Percentiles rank a stretch among this genome's conserved stretches.
phyloP scores from a whole-genome alignment of 805 yeast species.

The Metschnikowia lunata region DNA sequence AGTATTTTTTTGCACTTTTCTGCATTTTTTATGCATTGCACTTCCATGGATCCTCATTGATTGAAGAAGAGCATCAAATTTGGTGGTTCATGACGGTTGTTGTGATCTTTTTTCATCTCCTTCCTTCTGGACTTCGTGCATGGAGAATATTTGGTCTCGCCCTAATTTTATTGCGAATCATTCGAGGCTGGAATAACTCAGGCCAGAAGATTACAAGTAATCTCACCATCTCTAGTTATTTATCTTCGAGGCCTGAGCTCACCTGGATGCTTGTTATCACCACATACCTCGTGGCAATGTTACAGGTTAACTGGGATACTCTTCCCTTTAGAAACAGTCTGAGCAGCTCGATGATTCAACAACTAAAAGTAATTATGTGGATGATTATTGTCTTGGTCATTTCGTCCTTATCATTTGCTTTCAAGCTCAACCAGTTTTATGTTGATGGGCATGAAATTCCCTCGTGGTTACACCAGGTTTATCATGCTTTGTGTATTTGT shows the following conservation, averaged over 20 bases:
- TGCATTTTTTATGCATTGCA: constrained; percentile 53
- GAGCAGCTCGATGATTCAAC: no score
- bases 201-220: constrained; percentile 72
- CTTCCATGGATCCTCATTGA: constrained; percentile 72
- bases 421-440: constrained; percentile 51
- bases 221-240: constrained; percentile 35
- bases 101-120: constrained; percentile 12
- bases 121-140: constrained; percentile 4
- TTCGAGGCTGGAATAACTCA: constrained; percentile 83
- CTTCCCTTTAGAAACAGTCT: no score
- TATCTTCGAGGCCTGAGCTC: constrained; percentile 29
- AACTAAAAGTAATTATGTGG: no score
- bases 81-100: constrained; percentile 66
- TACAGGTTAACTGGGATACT: no score
- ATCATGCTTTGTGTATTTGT: no score
- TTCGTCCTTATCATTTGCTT: constrained; percentile 43
- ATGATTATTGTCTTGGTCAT: constrained; percentile 28
- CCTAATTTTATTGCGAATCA: constrained; percentile 44
- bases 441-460: constrained; percentile 57
- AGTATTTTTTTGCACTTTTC: constrained; percentile 23
- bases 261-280: constrained; percentile 47
- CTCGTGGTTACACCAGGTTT: constrained; percentile 16
- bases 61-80: constrained; percentile 93
- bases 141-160: constrained; percentile 9
- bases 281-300: constrained; percentile 28